Conservation (phyloP, 345 rosid species). For the Adansonia digitata region DNA sequence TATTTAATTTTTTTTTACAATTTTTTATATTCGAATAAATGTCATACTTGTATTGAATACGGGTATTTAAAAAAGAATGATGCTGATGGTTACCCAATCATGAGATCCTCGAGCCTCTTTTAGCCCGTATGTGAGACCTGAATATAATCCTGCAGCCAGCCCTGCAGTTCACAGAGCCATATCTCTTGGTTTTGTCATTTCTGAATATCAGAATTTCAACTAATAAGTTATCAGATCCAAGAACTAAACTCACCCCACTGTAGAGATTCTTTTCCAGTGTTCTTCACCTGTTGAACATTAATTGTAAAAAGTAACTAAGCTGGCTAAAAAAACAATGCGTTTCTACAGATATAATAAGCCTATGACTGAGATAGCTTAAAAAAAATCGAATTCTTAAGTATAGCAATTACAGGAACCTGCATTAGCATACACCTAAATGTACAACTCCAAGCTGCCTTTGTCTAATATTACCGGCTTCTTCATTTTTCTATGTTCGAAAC, state of each 20-base stretch:
- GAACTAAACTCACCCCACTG: conserved; percentile 71
- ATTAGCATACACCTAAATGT: too few species aligned
- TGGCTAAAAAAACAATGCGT: neutral
- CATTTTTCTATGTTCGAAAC: too few species aligned
- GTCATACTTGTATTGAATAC: too few species aligned
- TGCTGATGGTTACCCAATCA: conserved; percentile 58
- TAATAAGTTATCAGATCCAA: too few species aligned
- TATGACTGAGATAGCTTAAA: neutral
- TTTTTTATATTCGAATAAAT: too few species aligned
- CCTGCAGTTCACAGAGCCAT: conserved; percentile 33
- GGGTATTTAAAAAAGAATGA: neutral
- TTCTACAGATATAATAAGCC: neutral
- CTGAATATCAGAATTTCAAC: neutral
- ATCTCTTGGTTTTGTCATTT: neutral
- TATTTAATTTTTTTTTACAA: too few species aligned
- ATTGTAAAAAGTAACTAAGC: neutral
- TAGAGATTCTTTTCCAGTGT: conserved; percentile 80
- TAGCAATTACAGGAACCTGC: neutral
- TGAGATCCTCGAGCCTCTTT: conserved; percentile 84
- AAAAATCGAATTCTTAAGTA: neutral
- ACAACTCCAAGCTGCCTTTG: neutral
- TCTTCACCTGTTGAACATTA: conserved; percentile 64
- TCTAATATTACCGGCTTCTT: too few species aligned
- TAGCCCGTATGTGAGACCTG: conserved; percentile 84
- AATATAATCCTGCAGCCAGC: conserved; percentile 79